Conservation (phyloP, 495 filamentous ascomycete species). For the Letharia lupina region DNA sequence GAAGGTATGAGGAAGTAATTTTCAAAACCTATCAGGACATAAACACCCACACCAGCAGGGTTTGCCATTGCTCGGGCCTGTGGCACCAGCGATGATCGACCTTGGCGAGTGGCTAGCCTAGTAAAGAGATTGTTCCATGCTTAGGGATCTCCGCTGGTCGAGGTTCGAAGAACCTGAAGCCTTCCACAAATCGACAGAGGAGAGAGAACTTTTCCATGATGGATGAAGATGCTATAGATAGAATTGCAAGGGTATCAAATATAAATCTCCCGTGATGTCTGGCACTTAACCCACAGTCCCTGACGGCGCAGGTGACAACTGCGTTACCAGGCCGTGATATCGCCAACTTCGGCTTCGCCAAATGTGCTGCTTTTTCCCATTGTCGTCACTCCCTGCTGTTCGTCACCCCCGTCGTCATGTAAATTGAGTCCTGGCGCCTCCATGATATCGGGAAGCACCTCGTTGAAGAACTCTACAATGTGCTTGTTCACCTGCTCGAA, state of each 20-base stretch:
- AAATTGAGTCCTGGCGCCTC: slow-evolving; percentile 42
- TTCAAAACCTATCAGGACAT: too few relatives aligned
- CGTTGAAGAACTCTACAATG: slow-evolving; percentile 73
- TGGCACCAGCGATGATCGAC: too few relatives aligned
- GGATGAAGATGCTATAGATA: not conserved
- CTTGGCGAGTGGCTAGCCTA: too few relatives aligned
- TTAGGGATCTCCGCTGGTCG: too few relatives aligned
- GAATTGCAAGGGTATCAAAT: not conserved
- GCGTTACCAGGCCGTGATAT: slow-evolving; percentile 87
- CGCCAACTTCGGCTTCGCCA: slow-evolving; percentile 91
- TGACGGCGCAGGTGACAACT: not conserved
- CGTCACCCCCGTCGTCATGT: slow-evolving; percentile 27
- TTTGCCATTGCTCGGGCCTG: too few relatives aligned
- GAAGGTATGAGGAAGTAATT: too few relatives aligned
- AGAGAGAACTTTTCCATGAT: not conserved
- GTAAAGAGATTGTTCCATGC: too few relatives aligned
- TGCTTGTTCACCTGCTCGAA: slow-evolving; percentile 94
- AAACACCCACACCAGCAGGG: too few relatives aligned
- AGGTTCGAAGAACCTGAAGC: too few relatives aligned
- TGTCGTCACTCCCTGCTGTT: slow-evolving; percentile 32
- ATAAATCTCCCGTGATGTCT: not conserved
- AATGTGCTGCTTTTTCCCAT: slow-evolving; percentile 78
- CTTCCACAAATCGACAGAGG: too few relatives aligned
- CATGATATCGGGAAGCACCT: slow-evolving; percentile 84
- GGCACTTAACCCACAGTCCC: not conserved